These are phyloP conservation scores for Talaromyces wortmannii DNA, from an alignment of 495 filamentous ascomycete genomes.

Conservation along the genomic window DNA sequence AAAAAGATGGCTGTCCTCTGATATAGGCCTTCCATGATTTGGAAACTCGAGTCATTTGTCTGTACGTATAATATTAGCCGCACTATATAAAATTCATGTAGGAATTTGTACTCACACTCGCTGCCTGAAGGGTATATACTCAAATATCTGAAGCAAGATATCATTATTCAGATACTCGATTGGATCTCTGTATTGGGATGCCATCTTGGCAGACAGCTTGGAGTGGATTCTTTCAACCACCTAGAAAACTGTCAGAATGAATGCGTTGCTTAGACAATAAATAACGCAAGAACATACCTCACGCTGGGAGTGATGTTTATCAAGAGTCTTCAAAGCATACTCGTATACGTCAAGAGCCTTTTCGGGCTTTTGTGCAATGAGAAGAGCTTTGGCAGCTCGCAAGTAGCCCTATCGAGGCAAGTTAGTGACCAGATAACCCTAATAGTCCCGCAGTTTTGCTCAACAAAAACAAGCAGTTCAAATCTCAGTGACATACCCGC, in stretches of 20 bases:
- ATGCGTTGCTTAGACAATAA: not conserved
- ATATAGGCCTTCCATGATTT: conserved; percentile 36
- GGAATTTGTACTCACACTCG: conserved; percentile 33
- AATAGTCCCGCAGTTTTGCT: not conserved
- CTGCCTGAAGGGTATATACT: conserved; percentile 38
- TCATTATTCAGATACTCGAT: conserved; percentile 42
- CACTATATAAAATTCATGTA: not conserved
- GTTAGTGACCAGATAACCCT: not conserved
- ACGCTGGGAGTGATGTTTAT: conserved; percentile 31
- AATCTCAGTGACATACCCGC: conserved; percentile 21
- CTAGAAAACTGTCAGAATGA: conserved; percentile 19
- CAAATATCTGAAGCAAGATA: conserved; percentile 35
- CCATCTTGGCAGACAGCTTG: conserved; percentile 30
- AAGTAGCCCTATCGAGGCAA: conserved; percentile 48
- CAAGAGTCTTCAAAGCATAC: conserved; percentile 48
- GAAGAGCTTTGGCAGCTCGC: conserved; percentile 54
- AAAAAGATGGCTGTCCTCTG: conserved; percentile 24
- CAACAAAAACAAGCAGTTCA: no score
- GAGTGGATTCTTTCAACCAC: conserved; percentile 34
- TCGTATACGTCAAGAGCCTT: conserved; percentile 53
- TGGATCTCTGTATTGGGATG: conserved; percentile 32
- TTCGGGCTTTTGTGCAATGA: conserved; percentile 44
- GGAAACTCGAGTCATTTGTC: conserved; percentile 44
- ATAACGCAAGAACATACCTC: conserved; percentile 24
- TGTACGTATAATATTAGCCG: conserved; percentile 5